Evolutionary conservation across 2,329 filamentous ascomycete species (phyloP), one percentile per base, ranked within the genome.

Genomic region (Arachnomyces sp.): DNA sequence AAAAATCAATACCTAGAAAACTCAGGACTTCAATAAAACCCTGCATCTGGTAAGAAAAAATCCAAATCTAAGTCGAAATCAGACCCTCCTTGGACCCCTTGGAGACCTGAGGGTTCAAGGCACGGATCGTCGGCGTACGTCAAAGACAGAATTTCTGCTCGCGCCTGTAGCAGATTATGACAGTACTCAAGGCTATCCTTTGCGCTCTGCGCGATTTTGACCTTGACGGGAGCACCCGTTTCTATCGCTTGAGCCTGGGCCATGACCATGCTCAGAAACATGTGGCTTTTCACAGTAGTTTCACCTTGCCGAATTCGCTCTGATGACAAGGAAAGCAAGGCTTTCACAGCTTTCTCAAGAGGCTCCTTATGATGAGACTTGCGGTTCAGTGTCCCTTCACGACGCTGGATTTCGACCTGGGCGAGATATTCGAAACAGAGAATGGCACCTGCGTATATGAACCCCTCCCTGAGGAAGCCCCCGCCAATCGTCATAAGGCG

Each of bases 391-490:
- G 42, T 46, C 20, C 44, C 43, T n/a, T 43, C 36, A 6, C 36
- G 32, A 12, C 35, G 18, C 31, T 44, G 38, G 5, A 2, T 62
- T 36, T 66, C 60, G 1, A 63, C 54, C 39, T 71, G 63, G 0
- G 65, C 59, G 30, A 71, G 51, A 3, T 74, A 59, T 45, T 77
- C 72, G 4, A 71, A 51, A 16, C 59, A 62, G 6, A 76, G 55
- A 1, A 65, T 64, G 36, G 70, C 60, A 2, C 66, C 52, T 1
- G 63, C 63, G 40, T 55, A 61, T 8, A 60, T 51, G 13, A 65
- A 44, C 1, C 60, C 62, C 17, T 69, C 65, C 13, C 60, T 56
- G 48, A 70, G 68, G 40, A 68, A 52, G 1, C 67, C 67, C 1
- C 66, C 66, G 3, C 61, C 58, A 3, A 58, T 49, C 4, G 51